Percentiles rank a stretch among this genome's conserved stretches.
Evolutionary conservation across 23 red algal species (phyloP).

Genomic region (Gracilariopsis chorda): DNA sequence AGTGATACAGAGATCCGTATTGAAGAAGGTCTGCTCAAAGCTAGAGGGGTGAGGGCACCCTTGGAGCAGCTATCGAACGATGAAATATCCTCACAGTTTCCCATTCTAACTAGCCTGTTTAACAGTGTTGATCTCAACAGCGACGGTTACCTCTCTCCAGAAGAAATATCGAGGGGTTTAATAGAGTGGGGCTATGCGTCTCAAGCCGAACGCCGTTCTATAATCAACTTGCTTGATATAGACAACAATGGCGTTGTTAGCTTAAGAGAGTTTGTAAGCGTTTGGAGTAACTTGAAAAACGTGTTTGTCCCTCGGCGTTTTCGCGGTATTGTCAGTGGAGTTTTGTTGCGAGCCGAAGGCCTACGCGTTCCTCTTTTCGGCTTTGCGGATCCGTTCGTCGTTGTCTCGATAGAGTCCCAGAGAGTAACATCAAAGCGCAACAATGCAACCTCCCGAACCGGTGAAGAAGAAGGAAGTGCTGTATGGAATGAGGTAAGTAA

Average conservation of each 20-base stretch:
- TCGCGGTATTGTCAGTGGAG: slow-evolving; percentile 32
- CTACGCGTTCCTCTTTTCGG: slow-evolving; percentile 32
- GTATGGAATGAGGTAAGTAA: slow-evolving; percentile 70
- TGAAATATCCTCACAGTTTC: background rate
- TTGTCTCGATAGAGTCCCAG: slow-evolving; percentile 40
- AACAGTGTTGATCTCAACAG: slow-evolving; percentile 32
- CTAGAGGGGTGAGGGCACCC: background rate
- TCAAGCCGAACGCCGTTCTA: slow-evolving; percentile 22
- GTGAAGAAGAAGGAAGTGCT: slow-evolving; percentile 8
- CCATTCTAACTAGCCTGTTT: slow-evolving; percentile 17
- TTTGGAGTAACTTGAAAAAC: slow-evolving; percentile 35
- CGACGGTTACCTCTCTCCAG: slow-evolving; percentile 25
- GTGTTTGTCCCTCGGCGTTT: slow-evolving; percentile 39
- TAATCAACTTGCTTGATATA: slow-evolving; percentile 27
- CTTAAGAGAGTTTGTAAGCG: slow-evolving; percentile 33
- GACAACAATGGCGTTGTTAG: slow-evolving; percentile 10
- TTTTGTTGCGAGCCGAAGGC: slow-evolving; percentile 25
- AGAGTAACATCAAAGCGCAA: slow-evolving; percentile 27
- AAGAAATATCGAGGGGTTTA: slow-evolving; percentile 38
- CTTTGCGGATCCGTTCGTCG: slow-evolving; percentile 45
- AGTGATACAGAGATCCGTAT: background rate
- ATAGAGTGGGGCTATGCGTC: slow-evolving; percentile 62
- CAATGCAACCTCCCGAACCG: slow-evolving; percentile 27
- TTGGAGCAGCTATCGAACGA: background rate
- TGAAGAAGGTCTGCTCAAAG: background rate